phyloP scores from a whole-genome alignment of 345 rosid genomes.

The Gossypium australe region DNA sequence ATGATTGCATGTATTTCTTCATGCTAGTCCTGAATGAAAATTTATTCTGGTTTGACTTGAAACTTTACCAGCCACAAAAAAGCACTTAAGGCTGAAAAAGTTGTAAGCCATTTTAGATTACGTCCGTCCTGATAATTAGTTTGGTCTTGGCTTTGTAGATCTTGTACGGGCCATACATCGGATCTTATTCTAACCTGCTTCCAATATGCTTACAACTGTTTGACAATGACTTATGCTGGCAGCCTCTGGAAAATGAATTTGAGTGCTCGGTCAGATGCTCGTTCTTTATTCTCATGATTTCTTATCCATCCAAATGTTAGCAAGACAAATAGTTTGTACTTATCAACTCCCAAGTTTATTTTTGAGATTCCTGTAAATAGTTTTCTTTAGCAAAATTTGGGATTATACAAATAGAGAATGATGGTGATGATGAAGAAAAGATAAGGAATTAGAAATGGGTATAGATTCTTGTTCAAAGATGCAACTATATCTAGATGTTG shows the following conservation, averaged over 20 bases:
- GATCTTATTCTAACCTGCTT: not conserved
- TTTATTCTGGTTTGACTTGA: not conserved
- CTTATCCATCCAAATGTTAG: not conserved
- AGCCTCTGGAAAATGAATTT: conserved; percentile 1
- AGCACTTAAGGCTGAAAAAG: not conserved
- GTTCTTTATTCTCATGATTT: not conserved
- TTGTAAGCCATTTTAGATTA: too few relatives aligned
- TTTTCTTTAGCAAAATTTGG: not conserved
- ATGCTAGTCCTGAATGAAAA: not conserved
- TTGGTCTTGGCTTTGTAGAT: not conserved
- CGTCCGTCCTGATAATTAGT: not conserved
- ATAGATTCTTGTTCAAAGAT: not conserved
- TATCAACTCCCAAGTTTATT: not conserved
- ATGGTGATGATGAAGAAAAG: not conserved
- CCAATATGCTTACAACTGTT: not conserved
- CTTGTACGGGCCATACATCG: not conserved
- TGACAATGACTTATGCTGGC: not conserved
- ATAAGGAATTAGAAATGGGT: not conserved
- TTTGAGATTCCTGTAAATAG: not conserved
- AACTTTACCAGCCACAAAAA: not conserved
- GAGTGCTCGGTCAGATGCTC: not conserved
- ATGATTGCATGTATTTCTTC: not conserved
- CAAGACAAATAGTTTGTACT: not conserved
- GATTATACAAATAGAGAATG: not conserved
- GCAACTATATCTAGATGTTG: not conserved